Evolutionary conservation across 257 asterid species (phyloP).

Genomic region (Nemophila menziesii): DNA sequence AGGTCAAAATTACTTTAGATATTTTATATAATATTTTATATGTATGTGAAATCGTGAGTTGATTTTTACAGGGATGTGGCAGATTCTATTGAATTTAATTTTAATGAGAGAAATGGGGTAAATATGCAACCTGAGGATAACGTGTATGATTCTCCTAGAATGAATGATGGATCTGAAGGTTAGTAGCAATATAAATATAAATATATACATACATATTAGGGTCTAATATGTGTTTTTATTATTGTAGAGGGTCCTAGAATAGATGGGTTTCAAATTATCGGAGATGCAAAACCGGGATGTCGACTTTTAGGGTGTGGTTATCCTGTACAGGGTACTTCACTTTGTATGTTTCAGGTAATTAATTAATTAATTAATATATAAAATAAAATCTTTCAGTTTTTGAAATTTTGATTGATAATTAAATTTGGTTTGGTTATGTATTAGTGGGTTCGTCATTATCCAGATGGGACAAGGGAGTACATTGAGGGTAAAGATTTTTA

Average conservation of each 20-base stretch:
- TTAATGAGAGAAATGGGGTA: slow-evolving; percentile 40
- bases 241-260: slow-evolving; percentile 87
- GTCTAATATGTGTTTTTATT: slow-evolving; percentile 16
- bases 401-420: slow-evolving; percentile 8
- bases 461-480: slow-evolving; percentile 92
- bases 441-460: slow-evolving; percentile 99
- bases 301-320: slow-evolving; percentile 83
- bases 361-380: background rate
- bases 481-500: slow-evolving; percentile 57
- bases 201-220: background rate
- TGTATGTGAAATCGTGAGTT: slow-evolving; percentile 15
- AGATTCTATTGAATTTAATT: slow-evolving; percentile 30
- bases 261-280: slow-evolving; percentile 79
- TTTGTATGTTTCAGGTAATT: slow-evolving; percentile 95
- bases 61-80: slow-evolving; percentile 47
- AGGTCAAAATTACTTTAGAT: background rate
- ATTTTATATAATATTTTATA: background rate
- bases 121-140: slow-evolving; percentile 36
- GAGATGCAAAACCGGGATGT: slow-evolving; percentile 94
- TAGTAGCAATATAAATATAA: slow-evolving; percentile 7
- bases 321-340: slow-evolving; percentile 93
- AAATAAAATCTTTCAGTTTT: slow-evolving; percentile 3
- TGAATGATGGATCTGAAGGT: slow-evolving; percentile 63
- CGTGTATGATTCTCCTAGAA: slow-evolving; percentile 30
- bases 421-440: slow-evolving; percentile 13